These are phyloP conservation scores for Alternaria sp. DNA, from an alignment of 2,329 filamentous ascomycete species.

Conservation along the genomic window DNA sequence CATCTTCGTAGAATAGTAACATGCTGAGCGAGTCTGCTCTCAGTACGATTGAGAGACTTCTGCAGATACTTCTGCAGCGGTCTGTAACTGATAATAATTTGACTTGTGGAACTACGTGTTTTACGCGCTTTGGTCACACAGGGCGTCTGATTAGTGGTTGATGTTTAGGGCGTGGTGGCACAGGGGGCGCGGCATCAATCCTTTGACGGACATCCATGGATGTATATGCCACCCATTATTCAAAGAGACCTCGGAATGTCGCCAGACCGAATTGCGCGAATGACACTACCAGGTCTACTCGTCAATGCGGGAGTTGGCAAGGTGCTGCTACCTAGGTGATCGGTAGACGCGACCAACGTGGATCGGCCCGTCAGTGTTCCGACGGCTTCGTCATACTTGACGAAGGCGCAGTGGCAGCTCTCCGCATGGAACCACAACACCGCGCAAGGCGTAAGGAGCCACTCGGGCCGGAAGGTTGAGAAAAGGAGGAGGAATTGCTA, in stretches of 20 bases:
- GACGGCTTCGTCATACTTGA: constrained; percentile 13
- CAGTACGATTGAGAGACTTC: not conserved
- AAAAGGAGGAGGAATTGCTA: constrained; percentile 1
- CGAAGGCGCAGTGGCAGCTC: not conserved
- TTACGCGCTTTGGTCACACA: not conserved
- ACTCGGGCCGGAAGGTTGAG: constrained; percentile 2
- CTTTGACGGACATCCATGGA: not conserved
- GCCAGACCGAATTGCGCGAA: not conserved
- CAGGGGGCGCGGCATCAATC: constrained; percentile 2
- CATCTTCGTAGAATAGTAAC: not conserved
- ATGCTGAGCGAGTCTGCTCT: not conserved
- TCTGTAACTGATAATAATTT: not conserved
- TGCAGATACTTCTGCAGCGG: not conserved
- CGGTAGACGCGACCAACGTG: not conserved
- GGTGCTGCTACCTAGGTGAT: not conserved
- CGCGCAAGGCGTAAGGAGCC: not conserved
- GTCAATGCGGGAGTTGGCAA: not conserved
- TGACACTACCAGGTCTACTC: not conserved
- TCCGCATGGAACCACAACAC: constrained; percentile 1
- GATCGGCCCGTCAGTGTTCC: constrained; percentile 11
- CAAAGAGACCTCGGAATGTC: not conserved
- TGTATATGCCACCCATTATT: not conserved
- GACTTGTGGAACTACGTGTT: not conserved
- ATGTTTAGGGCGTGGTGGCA: constrained; percentile 17
- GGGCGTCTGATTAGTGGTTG: constrained; percentile 4